Conservation (phyloP, 1,284 basidiomycete species). For the Rhodofomes roseus region DNA sequence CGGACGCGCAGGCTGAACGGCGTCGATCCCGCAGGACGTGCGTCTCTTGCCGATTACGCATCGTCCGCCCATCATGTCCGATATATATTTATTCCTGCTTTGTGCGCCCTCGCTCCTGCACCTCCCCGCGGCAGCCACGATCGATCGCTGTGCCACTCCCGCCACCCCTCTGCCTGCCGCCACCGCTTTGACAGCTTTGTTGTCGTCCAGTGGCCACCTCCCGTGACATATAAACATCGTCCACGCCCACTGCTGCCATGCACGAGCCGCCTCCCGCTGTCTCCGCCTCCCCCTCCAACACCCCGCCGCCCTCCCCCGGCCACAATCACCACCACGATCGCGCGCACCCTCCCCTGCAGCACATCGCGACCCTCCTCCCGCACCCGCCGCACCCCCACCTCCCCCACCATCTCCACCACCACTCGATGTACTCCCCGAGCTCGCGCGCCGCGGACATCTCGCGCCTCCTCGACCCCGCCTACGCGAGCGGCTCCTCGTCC, state of each 20-base stretch:
- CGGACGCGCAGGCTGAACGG: no score
- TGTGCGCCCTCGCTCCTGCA: not conserved
- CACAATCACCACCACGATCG: constrained; percentile 18
- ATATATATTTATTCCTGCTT: not conserved
- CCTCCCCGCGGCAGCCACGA: not conserved
- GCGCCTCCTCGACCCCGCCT: constrained; percentile 61
- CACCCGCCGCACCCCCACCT: not conserved
- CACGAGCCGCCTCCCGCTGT: constrained; percentile 16
- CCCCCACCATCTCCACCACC: constrained; percentile 1
- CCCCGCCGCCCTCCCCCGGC: constrained; percentile 13
- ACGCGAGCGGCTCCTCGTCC: constrained; percentile 38
- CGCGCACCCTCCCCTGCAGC: constrained; percentile 25
- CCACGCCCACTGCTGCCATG: constrained; percentile 10
- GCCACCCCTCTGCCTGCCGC: not conserved
- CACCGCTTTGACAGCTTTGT: constrained; percentile 2
- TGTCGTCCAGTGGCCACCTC: not conserved
- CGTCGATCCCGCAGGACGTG: not conserved
- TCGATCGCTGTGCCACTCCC: not conserved
- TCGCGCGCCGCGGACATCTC: constrained; percentile 48
- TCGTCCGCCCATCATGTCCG: not conserved
- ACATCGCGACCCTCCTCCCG: constrained; percentile 27
- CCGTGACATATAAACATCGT: not conserved
- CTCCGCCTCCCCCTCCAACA: constrained; percentile 6
- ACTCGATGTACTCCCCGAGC: constrained; percentile 31
- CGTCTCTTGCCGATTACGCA: not conserved